Conservation (phyloP, 108 stramenopile species). For the Cyclotella baltica region DNA sequence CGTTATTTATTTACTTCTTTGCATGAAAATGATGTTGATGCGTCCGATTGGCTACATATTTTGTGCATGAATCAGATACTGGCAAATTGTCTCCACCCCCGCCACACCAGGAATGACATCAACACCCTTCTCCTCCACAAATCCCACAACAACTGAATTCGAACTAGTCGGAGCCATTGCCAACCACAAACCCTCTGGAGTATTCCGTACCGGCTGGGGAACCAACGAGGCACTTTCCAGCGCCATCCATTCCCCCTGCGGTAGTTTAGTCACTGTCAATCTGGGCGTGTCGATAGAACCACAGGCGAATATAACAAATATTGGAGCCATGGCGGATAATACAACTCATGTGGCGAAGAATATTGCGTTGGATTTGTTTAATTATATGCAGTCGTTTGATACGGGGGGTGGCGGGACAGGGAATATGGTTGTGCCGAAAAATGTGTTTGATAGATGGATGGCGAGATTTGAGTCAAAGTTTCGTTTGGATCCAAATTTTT, state of each 20-base stretch:
- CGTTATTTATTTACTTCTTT: not conserved
- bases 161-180: conserved; percentile 78
- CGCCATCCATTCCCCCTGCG: conserved; percentile 25
- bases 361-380: conserved; percentile 83
- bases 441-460: conserved; percentile 90
- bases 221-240: conserved; percentile 69
- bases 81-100: conserved; percentile 60
- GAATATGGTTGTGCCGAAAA: conserved; percentile 78
- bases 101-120: conserved; percentile 31
- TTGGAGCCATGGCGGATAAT: conserved; percentile 50
- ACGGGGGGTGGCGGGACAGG: conserved; percentile 52
- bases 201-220: conserved; percentile 84
- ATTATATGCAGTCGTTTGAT: conserved; percentile 84
- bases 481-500: conserved; percentile 82
- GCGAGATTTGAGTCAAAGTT: conserved; percentile 78
- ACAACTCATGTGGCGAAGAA: conserved; percentile 84
- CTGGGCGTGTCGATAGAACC: conserved; percentile 84
- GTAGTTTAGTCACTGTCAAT: conserved; percentile 54
- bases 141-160: conserved; percentile 64
- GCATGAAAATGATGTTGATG: too few relatives aligned
- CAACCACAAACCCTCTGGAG: conserved; percentile 65
- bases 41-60: too few relatives aligned
- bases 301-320: conserved; percentile 65
- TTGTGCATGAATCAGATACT: conserved; percentile 67
- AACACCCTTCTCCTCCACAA: conserved; percentile 18